A percentile compares a stretch with the other conserved stretches of the same genome.
Evolutionary conservation across 257 asterid species (phyloP).

Genomic region (Gardenia jasminoides): DNA sequence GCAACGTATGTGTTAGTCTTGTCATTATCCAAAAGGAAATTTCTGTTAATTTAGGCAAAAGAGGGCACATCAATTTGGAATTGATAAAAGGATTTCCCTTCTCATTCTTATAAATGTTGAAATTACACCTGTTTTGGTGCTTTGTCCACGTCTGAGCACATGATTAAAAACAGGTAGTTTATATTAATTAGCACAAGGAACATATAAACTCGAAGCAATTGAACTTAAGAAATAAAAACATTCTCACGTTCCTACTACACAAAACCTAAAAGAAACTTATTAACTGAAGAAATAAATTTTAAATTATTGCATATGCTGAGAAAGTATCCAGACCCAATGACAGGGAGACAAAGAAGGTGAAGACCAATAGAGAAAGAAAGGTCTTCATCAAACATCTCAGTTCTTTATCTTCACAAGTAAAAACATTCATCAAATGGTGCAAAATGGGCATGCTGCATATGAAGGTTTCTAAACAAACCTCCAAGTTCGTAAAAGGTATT

Average conservation of each 20-base stretch:
- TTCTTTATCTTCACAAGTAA: not conserved
- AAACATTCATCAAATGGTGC: not conserved
- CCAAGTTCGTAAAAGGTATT: constrained; percentile 74
- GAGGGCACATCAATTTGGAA: not conserved
- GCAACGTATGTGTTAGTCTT: not conserved
- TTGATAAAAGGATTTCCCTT: not conserved
- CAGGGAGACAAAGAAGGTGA: not conserved
- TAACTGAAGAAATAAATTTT: not conserved
- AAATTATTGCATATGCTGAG: not conserved
- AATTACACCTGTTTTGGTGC: not conserved
- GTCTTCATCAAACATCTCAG: not conserved
- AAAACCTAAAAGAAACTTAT: not conserved
- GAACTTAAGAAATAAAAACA: not conserved
- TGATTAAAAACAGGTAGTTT: not conserved
- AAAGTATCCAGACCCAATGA: not conserved
- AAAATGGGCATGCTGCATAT: not conserved
- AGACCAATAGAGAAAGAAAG: not conserved
- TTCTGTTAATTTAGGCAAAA: not conserved
- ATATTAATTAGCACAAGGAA: not conserved
- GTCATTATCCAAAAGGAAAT: not conserved
- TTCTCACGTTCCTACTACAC: not conserved
- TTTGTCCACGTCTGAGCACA: not conserved
- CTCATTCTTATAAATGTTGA: not conserved
- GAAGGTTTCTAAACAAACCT: constrained; percentile 52
- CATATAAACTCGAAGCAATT: not conserved